A percentile compares a stretch with the other conserved stretches of the same genome.
These are phyloP conservation scores for Stagonosporopsis rhizophila DNA, from an alignment of 2,329 filamentous ascomycete genomes.

Conservation along the genomic window DNA sequence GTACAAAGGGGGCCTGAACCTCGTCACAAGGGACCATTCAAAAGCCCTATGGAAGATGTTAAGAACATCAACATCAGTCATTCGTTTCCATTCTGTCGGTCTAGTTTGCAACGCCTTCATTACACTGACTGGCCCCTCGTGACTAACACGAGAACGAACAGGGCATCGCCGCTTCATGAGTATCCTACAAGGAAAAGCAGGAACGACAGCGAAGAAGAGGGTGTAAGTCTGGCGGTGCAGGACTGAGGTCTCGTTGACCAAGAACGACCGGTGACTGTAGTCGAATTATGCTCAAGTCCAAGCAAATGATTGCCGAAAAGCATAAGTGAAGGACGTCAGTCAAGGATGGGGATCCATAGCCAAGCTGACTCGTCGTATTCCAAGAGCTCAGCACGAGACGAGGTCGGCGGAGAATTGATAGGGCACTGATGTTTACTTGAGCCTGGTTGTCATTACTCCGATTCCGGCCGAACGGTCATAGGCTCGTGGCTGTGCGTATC, in stretches of 20 bases:
- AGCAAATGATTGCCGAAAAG: conserved; percentile 16
- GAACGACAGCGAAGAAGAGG: background rate
- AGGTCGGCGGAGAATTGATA: conserved; percentile 23
- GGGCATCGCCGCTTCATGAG: background rate
- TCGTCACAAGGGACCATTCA: background rate
- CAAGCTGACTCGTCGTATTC: conserved; percentile 20
- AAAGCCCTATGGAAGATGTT: background rate
- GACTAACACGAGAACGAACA: background rate
- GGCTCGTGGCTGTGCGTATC: conserved; percentile 24
- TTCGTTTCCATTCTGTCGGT: background rate
- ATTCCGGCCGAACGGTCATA: conserved; percentile 35
- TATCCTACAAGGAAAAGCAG: background rate
- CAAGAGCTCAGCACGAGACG: conserved; percentile 18
- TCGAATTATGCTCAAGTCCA: conserved; percentile 12
- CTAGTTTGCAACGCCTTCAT: background rate
- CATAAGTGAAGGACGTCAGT: conserved; percentile 12
- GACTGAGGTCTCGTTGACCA: background rate
- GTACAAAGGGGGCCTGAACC: background rate
- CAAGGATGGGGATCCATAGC: conserved; percentile 7
- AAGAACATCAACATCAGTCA: background rate
- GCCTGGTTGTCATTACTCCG: conserved; percentile 36
- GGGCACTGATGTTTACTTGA: conserved; percentile 30
- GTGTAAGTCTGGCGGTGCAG: background rate
- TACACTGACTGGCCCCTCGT: conserved; percentile 3
- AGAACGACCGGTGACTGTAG: background rate